Base-by-base conservation (phyloP, 495 filamentous ascomycete genomes). In the Margaritispora aquatica region DNA sequence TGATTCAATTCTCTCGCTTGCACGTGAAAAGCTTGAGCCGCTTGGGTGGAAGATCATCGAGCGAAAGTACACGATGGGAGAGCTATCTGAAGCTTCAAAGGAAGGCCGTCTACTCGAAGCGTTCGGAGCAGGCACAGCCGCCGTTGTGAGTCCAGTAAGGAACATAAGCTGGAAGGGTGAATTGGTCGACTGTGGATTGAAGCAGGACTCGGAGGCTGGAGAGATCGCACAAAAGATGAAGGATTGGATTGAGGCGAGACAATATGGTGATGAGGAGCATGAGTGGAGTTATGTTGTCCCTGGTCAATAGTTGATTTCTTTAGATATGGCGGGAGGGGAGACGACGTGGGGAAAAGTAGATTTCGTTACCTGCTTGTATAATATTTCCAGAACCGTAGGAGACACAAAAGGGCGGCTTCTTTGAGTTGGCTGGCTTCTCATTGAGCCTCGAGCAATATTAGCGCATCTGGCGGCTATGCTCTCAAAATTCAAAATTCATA, bases 101-200 rank as follows among this genome's bases (percentile, higher is more conserved):
- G 93, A 98, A 68, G 94, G 95, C 19, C 76, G 94, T 44, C 69
- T 97, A 65, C 69, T 97, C 11, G 94, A 98, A 75, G 88, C 90
- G 8, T 98, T 98, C 68, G 95, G 95, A 51, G 77, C 90, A 0
- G 94, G 95, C 38, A 98, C 95, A 2, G 94, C 94, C 0, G 94
- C 88, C 26, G 80, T 90, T 49, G 88, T 92, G 1, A 79, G 83
- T 71, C 94, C 94, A 26, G 87, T 97, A 11, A 77, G 94, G 47
- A 83, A 77, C 56, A 96, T 97, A 73, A 85, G 84, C 73, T 97
- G 92, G 85, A 83, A 80, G 69, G 90, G 87, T 24, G 73, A 86
- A 67, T 58, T 89, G 66, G 84, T 96, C 1, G 80, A 87, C 57
- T 97, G 93, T 70, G 88, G 88, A 8, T 70, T 96, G 65, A 79